A percentile compares a stretch with the other conserved stretches of the same genome.
Conservation (phyloP, 2,329 filamentous ascomycete genomes). For the Akanthomyces dipterigenus region DNA sequence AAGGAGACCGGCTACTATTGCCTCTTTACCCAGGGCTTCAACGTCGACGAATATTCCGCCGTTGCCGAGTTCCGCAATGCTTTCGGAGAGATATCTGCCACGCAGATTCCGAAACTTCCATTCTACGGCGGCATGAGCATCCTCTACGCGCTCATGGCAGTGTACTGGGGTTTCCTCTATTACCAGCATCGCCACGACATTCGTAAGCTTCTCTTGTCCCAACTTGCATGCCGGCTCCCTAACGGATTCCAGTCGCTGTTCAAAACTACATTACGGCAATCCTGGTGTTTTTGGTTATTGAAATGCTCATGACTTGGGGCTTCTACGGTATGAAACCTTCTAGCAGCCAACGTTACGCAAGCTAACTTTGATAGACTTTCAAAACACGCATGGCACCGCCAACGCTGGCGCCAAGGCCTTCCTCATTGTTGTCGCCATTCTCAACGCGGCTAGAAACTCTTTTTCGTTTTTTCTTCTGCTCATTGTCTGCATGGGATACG, state of each 20-base stretch:
- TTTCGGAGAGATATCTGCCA: constrained; percentile 90
- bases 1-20: constrained; percentile 95
- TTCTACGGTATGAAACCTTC: constrained; percentile 66
- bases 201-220: constrained; percentile 41
- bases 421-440: constrained; percentile 82
- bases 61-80: constrained; percentile 91
- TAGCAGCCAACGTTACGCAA: not conserved
- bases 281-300: constrained; percentile 83
- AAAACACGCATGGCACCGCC: constrained; percentile 74
- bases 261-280: constrained; percentile 99
- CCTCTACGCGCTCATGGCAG: constrained; percentile 79
- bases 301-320: constrained; percentile 98
- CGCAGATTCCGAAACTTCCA: constrained; percentile 92
- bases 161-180: constrained; percentile 89
- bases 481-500: constrained; percentile 99
- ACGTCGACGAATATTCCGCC: constrained; percentile 63
- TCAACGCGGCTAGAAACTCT: constrained; percentile 91
- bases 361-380: constrained; percentile 61
- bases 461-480: constrained; percentile 97
- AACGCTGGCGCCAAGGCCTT: constrained; percentile 72
- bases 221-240: constrained; percentile 20
- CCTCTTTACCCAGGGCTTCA: constrained; percentile 70
- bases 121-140: constrained; percentile 96
- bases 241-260: constrained; percentile 62
- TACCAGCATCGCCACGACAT: constrained; percentile 93